Base-by-base conservation (phyloP, 345 rosid genomes). In the Litchi chinensis region DNA sequence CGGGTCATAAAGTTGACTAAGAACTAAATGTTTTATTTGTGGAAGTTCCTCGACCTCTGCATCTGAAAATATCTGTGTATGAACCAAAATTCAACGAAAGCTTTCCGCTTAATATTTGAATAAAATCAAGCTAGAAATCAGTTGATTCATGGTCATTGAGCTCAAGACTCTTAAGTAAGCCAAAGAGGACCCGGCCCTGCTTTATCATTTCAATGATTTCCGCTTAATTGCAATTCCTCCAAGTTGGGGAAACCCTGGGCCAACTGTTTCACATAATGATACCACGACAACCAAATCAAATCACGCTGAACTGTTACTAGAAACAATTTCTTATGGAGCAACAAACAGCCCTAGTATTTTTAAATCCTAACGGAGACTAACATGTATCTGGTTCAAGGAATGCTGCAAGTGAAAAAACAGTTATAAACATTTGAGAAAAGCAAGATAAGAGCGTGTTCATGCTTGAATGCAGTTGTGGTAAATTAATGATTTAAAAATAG, bases 11-110 rank as follows among this genome's bases (percentile, higher is more conserved):
- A 79, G 63, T 8, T 0, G 26, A 50, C 68, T 68, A 24, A 81
- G 60, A 32, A 37, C 43, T 59, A 59, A 59, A 59, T 59, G 64
- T 2, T 59, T 59, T 21, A 59, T 21, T 59, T 59, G 10, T n/a
- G 28, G 3, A 57, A 0, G 63, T 59, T 59, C 28, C 10, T 59
- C 1, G 11, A 9, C 26, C 9, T 21, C 2, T 59, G 1, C 12
- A 59, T 59, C 16, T 21, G 64, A 15, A 81, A 75, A 73, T 76
- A 85, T 21, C 65, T 74, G 22, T 41, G 21, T 5, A 43, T 67
- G 79, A 11, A 6, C 26, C 2, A 5, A 5, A 74, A 70, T 0
- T 0, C 15, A 3, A 22, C 9, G 28, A 77, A 43, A 28, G 2
- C 60, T 19, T 28, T 48, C 65, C 19, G 0, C 1, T 11, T n/a